These are phyloP conservation scores for Phytopythium aichiense DNA, from an alignment of 352 stramenopile genomes.

Conservation along the genomic window DNA sequence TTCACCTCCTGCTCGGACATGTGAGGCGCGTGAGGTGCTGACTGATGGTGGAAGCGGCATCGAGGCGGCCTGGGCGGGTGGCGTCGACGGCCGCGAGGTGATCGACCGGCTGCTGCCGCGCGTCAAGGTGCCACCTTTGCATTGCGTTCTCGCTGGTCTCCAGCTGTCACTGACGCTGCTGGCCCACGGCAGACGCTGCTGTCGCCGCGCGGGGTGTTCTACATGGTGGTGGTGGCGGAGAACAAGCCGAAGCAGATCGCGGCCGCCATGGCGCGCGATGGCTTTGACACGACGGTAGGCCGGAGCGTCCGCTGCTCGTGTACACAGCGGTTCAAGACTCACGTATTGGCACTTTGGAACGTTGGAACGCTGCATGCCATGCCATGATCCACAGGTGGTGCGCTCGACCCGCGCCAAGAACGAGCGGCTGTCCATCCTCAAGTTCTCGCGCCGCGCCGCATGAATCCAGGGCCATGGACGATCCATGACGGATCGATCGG, in stretches of 20 bases:
- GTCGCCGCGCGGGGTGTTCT: slow-evolving; percentile 88
- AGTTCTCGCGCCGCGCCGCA: slow-evolving; percentile 34
- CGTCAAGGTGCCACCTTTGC: slow-evolving; percentile 48
- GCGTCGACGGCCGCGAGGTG: slow-evolving; percentile 90
- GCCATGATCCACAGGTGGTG: slow-evolving; percentile 34
- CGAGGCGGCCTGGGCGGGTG: slow-evolving; percentile 95
- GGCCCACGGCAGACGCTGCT: slow-evolving; percentile 41
- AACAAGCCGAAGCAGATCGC: slow-evolving; percentile 95
- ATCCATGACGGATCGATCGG: not conserved
- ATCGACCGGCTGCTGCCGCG: slow-evolving; percentile 94
- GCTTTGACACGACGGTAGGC: slow-evolving; percentile 65
- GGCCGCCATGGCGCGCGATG: slow-evolving; percentile 52
- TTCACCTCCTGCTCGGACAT: not conserved
- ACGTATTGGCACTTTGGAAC: too few species aligned
- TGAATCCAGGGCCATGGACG: not conserved
- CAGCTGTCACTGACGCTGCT: not conserved
- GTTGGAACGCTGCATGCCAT: not conserved
- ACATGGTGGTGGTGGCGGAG: slow-evolving; percentile 97
- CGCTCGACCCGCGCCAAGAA: slow-evolving; percentile 68
- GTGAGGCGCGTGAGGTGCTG: too few species aligned
- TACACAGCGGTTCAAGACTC: too few species aligned
- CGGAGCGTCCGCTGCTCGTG: too few species aligned
- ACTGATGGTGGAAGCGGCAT: slow-evolving; percentile 59
- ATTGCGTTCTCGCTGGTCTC: too few species aligned
- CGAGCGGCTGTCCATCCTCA: slow-evolving; percentile 72